These are phyloP conservation scores for Leccinum laetum DNA, from an alignment of 1,284 basidiomycete species.

Conservation along the genomic window DNA sequence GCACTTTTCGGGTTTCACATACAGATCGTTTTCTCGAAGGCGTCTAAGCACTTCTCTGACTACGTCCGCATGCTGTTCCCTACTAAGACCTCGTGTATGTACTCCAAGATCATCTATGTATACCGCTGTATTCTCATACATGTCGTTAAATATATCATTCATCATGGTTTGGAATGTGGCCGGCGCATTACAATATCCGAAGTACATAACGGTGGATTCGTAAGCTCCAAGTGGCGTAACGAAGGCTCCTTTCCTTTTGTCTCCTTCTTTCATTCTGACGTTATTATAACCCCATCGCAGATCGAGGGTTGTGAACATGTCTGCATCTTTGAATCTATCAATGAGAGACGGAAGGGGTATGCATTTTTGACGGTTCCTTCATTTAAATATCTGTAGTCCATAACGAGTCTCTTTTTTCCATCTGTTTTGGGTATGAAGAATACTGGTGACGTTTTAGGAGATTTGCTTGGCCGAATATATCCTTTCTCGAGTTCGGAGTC, in stretches of 20 bases:
- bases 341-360: background rate
- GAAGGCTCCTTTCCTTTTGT: background rate
- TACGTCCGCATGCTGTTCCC: background rate
- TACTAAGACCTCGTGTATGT: background rate
- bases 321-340: background rate
- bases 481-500: too few species aligned
- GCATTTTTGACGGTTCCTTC: background rate
- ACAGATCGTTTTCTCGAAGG: background rate
- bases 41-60: background rate
- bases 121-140: rapidly evolving
- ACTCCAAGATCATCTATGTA: background rate
- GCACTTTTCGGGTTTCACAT: background rate
- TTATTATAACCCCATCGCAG: background rate
- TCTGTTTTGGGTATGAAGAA: background rate
- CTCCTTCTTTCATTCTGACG: background rate
- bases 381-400: background rate
- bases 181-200: background rate
- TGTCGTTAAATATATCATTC: background rate
- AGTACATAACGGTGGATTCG: background rate
- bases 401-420: background rate
- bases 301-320: background rate
- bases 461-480: too few species aligned
- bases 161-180: background rate
- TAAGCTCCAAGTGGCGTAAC: background rate
- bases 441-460: too few species aligned